Conservation (phyloP, 2,329 filamentous ascomycete species). For the Thyridium curvatum region DNA sequence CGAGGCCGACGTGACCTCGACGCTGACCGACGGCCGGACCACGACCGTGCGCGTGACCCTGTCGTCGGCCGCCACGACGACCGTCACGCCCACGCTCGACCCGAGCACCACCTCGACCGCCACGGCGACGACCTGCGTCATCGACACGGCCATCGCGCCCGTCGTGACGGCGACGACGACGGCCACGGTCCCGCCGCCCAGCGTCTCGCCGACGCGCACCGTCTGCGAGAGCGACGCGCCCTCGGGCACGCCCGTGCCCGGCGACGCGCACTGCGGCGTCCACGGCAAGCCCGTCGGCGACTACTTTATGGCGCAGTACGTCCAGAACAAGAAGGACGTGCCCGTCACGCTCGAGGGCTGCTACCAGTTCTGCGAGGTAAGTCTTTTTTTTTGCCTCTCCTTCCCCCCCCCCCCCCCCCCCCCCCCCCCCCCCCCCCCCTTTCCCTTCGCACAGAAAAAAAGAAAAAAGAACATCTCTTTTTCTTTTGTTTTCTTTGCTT, state of each 20-base stretch:
- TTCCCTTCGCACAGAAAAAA: not conserved
- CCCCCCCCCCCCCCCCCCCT: no score
- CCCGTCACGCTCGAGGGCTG: slow-evolving; percentile 31
- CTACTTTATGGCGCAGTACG: slow-evolving; percentile 31
- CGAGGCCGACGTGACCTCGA: not conserved
- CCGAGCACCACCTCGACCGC: not conserved
- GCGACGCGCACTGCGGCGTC: slow-evolving; percentile 29
- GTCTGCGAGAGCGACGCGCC: slow-evolving; percentile 19
- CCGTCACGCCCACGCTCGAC: not conserved
- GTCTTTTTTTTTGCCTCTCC: slow-evolving; percentile 2
- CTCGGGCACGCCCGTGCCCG: slow-evolving; percentile 21
- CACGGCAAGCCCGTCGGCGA: slow-evolving; percentile 25
- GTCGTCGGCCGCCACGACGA: not conserved
- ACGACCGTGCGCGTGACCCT: no score
- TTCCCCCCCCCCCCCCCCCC: not conserved
- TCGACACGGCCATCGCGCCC: slow-evolving; percentile 25
- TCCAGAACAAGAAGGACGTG: slow-evolving; percentile 23
- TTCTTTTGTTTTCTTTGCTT: no score
- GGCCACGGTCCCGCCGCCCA: slow-evolving; percentile 13
- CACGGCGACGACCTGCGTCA: slow-evolving; percentile 16
- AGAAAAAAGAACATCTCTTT: not conserved
- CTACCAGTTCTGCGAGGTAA: slow-evolving; percentile 33
- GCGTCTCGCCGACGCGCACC: slow-evolving; percentile 20
- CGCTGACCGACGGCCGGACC: not conserved
- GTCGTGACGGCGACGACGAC: slow-evolving; percentile 19